Evolutionary conservation across 495 filamentous ascomycete species (phyloP).

Genomic region (Elasticomyces elasticus): DNA sequence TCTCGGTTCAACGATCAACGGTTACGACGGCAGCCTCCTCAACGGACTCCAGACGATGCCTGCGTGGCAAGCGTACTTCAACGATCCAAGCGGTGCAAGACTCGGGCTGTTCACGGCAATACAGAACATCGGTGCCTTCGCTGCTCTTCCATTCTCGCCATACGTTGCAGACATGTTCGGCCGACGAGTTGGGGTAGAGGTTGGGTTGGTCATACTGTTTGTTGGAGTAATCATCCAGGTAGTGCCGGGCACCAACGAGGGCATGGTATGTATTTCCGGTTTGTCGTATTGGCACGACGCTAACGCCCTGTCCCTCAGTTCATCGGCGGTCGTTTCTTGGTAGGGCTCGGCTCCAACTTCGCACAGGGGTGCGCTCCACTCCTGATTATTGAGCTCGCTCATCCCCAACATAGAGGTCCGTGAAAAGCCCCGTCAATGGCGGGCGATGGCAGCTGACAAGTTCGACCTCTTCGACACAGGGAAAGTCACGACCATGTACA

Average conservation of each 20-base stretch:
- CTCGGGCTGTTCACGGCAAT: constrained; percentile 26
- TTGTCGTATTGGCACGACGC: too few species aligned
- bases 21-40: constrained; percentile 64
- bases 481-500: constrained; percentile 35
- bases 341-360: constrained; percentile 11
- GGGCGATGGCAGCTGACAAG: too few species aligned
- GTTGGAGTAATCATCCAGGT: constrained; percentile 64
- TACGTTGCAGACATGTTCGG: constrained; percentile 62
- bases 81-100: constrained; percentile 33
- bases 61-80: constrained; percentile 43
- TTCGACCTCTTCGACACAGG: constrained; percentile 28
- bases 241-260: constrained; percentile 35
- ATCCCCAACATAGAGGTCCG: constrained; percentile 27
- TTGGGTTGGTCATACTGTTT: constrained; percentile 61
- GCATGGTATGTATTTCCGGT: too few species aligned
- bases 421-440: too few species aligned
- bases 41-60: constrained; percentile 56
- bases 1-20: constrained; percentile 56
- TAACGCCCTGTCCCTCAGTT: too few species aligned
- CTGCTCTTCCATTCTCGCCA: constrained; percentile 54
- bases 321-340: constrained; percentile 10
- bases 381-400: constrained; percentile 53
- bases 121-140: constrained; percentile 56
- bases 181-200: constrained; percentile 40
- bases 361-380: constrained; percentile 40